Evolutionary conservation across 2,329 filamentous ascomycete species (phyloP).

Genomic region (Pseudonectria foliicola): DNA sequence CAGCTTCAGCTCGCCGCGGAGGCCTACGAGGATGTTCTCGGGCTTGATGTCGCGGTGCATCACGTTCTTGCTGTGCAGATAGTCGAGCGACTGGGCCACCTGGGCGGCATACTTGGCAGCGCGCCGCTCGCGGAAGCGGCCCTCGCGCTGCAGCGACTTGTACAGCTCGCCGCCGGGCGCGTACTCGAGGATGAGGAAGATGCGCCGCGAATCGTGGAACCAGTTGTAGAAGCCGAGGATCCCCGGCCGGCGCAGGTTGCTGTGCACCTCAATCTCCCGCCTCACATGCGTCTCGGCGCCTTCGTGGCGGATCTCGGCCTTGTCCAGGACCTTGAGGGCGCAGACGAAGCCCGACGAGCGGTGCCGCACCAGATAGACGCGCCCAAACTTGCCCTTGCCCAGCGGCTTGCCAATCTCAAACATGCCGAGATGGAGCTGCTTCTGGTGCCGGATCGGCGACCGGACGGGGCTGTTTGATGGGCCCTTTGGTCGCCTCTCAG

Average conservation of each 20-base stretch:
- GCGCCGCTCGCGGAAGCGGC: conserved; percentile 60
- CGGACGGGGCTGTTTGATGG: too few relatives aligned
- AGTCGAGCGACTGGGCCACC: conserved; percentile 44
- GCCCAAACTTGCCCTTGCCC: conserved; percentile 67
- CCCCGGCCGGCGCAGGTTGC: conserved; percentile 63
- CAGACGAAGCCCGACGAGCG: conserved; percentile 61
- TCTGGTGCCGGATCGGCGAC: background rate
- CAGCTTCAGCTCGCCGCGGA: conserved; percentile 23
- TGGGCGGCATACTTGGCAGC: conserved; percentile 67
- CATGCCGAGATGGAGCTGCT: conserved; percentile 42
- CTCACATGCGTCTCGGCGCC: conserved; percentile 64
- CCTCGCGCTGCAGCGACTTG: conserved; percentile 60
- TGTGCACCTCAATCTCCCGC: conserved; percentile 68
- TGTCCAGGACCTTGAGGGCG: conserved; percentile 65
- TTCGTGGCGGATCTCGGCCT: conserved; percentile 59
- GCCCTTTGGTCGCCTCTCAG: too few relatives aligned
- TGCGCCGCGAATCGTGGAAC: conserved; percentile 65
- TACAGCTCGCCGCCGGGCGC: conserved; percentile 60
- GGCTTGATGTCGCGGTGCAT: conserved; percentile 30
- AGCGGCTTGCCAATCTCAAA: conserved; percentile 69
- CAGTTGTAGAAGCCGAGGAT: conserved; percentile 57
- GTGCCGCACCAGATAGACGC: conserved; percentile 65
- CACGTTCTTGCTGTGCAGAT: conserved; percentile 26
- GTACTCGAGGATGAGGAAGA: conserved; percentile 67
- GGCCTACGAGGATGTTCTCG: conserved; percentile 27